Evolutionary conservation across 1,139 yeast species (phyloP), one percentile per base, ranked within the genome.

Genomic region (Yamadazyma epiphylla): DNA sequence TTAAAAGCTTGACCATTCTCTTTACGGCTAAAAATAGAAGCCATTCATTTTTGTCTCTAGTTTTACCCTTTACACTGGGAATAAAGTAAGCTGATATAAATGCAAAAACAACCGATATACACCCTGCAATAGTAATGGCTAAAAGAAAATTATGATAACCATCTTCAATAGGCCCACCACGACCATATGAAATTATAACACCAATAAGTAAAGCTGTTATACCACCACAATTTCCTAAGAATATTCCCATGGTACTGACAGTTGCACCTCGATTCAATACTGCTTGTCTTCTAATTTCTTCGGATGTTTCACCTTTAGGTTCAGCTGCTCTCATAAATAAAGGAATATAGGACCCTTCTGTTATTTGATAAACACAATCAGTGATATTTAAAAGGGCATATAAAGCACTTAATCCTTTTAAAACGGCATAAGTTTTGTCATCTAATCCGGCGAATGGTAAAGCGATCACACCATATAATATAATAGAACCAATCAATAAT

Each of bases 301-400:
- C 65, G 1, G 55, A 36, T 13, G 38, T 41, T 3, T 43, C 28
- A 4, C 48, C 50, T 15, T 35, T 43, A 1, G 33, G 33, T 7
- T 43, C 30, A 3, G 46, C 45, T 1, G 62, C 59, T 30, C 68
- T 50, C 72, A 67, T 64, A 36, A 67, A 63, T 14, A 60, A 36
- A 3, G 73, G 74, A 27, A 67, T 64, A 33, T 64, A 67, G 0
- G 71, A 61, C 1, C 64, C 71, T 41, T 65, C 72, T 22, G 64
- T 35, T 14, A 65, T 61, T 41, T 65, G 68, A 36, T 65, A 59
- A 4, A 63, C 40, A 0, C 63, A 54, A 33, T 57, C 58, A 15
- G 49, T 48, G 14, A 64, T 45, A 25, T 49, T 55, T 27, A 62
- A 40, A 16, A 64, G 34, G 8, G 55, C 55, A 34, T 65, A 67